Evolutionary conservation across 208 protist genomes (phyloP).

Genomic region (Novymonas esmeraldas): DNA sequence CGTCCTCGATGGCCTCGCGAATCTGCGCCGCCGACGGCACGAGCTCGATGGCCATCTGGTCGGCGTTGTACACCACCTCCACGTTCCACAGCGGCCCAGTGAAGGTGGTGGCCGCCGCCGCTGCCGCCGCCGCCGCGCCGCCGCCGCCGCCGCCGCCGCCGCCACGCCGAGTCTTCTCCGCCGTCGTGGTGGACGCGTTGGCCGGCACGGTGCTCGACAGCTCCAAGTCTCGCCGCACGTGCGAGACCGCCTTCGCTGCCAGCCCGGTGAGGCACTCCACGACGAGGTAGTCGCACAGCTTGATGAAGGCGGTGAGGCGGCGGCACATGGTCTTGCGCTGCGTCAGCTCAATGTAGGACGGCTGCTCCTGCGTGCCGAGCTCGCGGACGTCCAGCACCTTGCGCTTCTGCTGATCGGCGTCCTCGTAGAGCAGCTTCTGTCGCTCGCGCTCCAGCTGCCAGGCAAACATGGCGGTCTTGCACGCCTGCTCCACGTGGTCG

Average conservation of each 20-base stretch:
- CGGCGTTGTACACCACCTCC: slow-evolving; percentile 80
- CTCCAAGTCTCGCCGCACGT: slow-evolving; percentile 70
- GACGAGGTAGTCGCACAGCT: slow-evolving; percentile 95
- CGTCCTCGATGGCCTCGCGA: slow-evolving; percentile 82
- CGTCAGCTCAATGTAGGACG: slow-evolving; percentile 94
- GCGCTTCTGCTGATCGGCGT: slow-evolving; percentile 81
- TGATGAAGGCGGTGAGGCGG: slow-evolving; percentile 94
- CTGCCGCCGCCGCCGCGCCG: slow-evolving; percentile 1
- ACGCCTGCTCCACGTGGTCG: slow-evolving; percentile 89
- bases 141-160: background rate
- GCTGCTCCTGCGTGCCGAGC: slow-evolving; percentile 83
- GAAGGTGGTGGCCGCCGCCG: slow-evolving; percentile 29
- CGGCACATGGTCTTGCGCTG: slow-evolving; percentile 91
- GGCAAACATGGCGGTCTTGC: slow-evolving; percentile 91
- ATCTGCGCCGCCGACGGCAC: slow-evolving; percentile 73
- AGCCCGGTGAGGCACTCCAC: slow-evolving; percentile 90
- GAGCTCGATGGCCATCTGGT: slow-evolving; percentile 71
- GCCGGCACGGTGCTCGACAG: slow-evolving; percentile 44
- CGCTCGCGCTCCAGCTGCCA: slow-evolving; percentile 84
- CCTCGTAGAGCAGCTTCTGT: slow-evolving; percentile 63
- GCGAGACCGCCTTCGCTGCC: slow-evolving; percentile 76
- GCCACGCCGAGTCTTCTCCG: slow-evolving; percentile 1
- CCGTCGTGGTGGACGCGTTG: background rate
- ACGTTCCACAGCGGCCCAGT: slow-evolving; percentile 76
- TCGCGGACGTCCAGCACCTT: slow-evolving; percentile 84